Evolutionary conservation across 2,329 filamentous ascomycete species (phyloP), one percentile per base, ranked within the genome.

Genomic region (Plenodomus biglobosus): DNA sequence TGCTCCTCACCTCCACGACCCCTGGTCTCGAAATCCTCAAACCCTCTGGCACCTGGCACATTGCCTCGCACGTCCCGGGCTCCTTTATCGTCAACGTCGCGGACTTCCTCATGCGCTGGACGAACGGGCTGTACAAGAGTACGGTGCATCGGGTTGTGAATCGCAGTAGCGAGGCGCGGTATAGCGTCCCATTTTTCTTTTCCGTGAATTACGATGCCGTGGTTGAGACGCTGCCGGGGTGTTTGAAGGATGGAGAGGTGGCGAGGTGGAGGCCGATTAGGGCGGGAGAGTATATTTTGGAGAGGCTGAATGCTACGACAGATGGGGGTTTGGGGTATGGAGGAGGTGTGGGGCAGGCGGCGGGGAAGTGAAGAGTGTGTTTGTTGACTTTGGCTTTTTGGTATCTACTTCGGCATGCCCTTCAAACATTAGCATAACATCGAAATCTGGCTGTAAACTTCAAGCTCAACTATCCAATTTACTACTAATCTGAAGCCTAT

Each of bases 21-120:
- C 64, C 66, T 0, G 68, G 68, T 2, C 59, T 71, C 7, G 68
- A 72, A 36, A 66, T 72, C 18, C 55, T 72, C 20, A 65, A 61
- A 3, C 66, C 65, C 1, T 62, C 61, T 1, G 64, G 61, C 0
- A 36, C 55, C 3, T 73, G 68, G 68, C 62, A 65, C 27, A 40
- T 58, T 3, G 65, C 76, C 0, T 52, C 57, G 3, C 74, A 76
- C 2, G 59, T 77, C 1, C 67, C 69, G 1, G 74, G 70, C 1
- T 71, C 77, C 0, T 71, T 80, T 38, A 76, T 81, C 15, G 75
- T 81, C n/a, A 81, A 81, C 43, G 75, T 80, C 16, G 79, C 73
- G 5, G 77, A 81, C 55, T 78, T 75, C 44, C 60, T 81, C 52
- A 77, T 78, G 71, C 71, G 78, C 15, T 77, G 76, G 65, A 79